A percentile compares a stretch with the other conserved stretches of the same genome.
Conservation (phyloP, 257 asterid genomes). For the Jacaranda copaia region DNA sequence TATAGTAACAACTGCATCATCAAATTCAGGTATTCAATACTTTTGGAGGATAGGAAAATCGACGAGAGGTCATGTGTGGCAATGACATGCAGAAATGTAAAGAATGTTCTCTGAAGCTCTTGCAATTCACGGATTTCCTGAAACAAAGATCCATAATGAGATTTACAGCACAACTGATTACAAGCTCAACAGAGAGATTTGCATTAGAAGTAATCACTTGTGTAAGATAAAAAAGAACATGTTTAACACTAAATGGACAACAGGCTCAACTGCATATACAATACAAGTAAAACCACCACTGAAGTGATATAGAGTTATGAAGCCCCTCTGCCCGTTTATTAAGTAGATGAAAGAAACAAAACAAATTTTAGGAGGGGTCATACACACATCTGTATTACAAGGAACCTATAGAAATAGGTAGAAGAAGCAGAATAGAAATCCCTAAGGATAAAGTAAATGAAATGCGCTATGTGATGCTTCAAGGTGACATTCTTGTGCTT, state of each 20-base stretch:
- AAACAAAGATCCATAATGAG: constrained; percentile 28
- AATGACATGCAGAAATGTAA: constrained; percentile 79
- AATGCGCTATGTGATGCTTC: too few relatives aligned
- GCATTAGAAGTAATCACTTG: constrained; percentile 14
- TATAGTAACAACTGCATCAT: constrained; percentile 84
- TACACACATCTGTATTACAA: neutral
- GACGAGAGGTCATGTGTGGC: constrained; percentile 83
- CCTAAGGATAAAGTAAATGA: too few relatives aligned
- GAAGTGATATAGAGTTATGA: neutral
- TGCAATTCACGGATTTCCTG: constrained; percentile 96
- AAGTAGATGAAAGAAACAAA: neutral
- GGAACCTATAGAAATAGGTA: neutral
- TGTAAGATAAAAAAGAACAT: neutral
- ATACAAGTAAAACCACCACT: constrained; percentile 13
- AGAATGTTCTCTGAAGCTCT: constrained; percentile 83
- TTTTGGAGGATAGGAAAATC: constrained; percentile 68
- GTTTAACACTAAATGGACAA: too few relatives aligned
- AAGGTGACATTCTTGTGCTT: too few relatives aligned
- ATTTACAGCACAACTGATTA: constrained; percentile 15
- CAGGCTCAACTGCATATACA: neutral
- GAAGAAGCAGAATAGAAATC: too few relatives aligned
- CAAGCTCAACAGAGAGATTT: neutral
- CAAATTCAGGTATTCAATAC: constrained; percentile 62
- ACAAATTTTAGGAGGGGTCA: constrained; percentile 5
- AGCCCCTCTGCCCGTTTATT: neutral